Evolutionary conservation across 2,329 filamentous ascomycete species (phyloP).

Genomic region (Diatrype stigma): DNA sequence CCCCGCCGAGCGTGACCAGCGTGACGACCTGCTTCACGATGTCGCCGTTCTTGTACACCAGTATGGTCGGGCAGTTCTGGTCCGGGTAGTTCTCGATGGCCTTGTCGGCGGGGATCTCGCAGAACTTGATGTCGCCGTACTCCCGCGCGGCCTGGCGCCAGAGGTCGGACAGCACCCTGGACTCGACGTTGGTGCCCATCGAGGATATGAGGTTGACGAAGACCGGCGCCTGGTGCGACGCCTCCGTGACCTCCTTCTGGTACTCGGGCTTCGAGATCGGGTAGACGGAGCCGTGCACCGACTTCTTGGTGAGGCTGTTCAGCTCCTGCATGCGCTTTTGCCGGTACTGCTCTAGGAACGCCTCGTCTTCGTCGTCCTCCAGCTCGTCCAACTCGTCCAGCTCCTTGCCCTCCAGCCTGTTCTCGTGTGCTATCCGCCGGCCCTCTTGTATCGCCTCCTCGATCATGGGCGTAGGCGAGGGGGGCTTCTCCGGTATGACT

Average conservation of each 20-base stretch:
- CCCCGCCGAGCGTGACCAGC: slow-evolving; percentile 71
- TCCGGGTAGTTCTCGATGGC: slow-evolving; percentile 98
- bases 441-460: slow-evolving; percentile 90
- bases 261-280: slow-evolving; percentile 95
- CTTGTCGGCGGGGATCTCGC: slow-evolving; percentile 85
- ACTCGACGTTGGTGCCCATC: slow-evolving; percentile 77
- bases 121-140: slow-evolving; percentile 96
- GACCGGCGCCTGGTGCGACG: slow-evolving; percentile 64
- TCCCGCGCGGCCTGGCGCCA: slow-evolving; percentile 81
- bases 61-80: slow-evolving; percentile 86
- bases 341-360: slow-evolving; percentile 81
- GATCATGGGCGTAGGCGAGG: slow-evolving; percentile 91
- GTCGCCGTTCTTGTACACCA: slow-evolving; percentile 89
- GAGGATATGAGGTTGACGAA: slow-evolving; percentile 81
- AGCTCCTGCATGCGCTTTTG: slow-evolving; percentile 85
- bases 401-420: slow-evolving; percentile 89
- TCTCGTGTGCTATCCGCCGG: slow-evolving; percentile 79
- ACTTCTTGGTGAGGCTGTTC: slow-evolving; percentile 67
- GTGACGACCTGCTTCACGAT: slow-evolving; percentile 93
- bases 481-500: slow-evolving; percentile 95
- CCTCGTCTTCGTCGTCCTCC: slow-evolving; percentile 93
- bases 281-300: slow-evolving; percentile 85
- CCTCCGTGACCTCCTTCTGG: slow-evolving; percentile 83
- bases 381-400: slow-evolving; percentile 89
- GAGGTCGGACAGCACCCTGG: slow-evolving; percentile 74